Conservation (phyloP, 2,329 filamentous ascomycete genomes). For the Verruconis gallopava region DNA sequence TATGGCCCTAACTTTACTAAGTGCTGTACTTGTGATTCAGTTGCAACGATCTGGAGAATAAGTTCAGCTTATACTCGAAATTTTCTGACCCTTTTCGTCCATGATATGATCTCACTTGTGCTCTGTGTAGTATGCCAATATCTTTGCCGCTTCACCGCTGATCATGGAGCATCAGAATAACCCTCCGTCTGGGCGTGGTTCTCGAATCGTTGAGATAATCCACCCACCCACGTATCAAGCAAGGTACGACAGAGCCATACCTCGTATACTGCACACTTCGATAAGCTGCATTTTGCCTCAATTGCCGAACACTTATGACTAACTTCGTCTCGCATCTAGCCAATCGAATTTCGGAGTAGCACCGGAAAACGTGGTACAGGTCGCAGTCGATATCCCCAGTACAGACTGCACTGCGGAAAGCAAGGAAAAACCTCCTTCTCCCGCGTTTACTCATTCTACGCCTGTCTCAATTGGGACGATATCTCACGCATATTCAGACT, state of each 20-base stretch:
- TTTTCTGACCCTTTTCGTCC: too few relatives aligned
- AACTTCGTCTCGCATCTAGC: background rate
- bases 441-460: background rate
- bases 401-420: background rate
- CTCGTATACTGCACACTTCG: background rate
- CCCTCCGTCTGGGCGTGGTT: background rate
- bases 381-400: too few relatives aligned
- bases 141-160: too few relatives aligned
- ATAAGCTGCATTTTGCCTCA: too few relatives aligned
- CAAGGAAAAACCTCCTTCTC: background rate
- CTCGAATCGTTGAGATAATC: constrained; percentile 1
- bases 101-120: too few relatives aligned
- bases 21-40: too few relatives aligned
- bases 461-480: background rate
- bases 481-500: background rate
- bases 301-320: background rate
- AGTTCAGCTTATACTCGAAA: too few relatives aligned
- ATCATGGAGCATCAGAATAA: too few relatives aligned
- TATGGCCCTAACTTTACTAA: too few relatives aligned
- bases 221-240: constrained; percentile 2
- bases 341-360: background rate
- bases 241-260: background rate
- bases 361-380: background rate
- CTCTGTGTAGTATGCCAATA: too few relatives aligned
- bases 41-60: too few relatives aligned